Base-by-base conservation (phyloP, 331 rosid genomes). In the Spiraea crenata region DNA sequence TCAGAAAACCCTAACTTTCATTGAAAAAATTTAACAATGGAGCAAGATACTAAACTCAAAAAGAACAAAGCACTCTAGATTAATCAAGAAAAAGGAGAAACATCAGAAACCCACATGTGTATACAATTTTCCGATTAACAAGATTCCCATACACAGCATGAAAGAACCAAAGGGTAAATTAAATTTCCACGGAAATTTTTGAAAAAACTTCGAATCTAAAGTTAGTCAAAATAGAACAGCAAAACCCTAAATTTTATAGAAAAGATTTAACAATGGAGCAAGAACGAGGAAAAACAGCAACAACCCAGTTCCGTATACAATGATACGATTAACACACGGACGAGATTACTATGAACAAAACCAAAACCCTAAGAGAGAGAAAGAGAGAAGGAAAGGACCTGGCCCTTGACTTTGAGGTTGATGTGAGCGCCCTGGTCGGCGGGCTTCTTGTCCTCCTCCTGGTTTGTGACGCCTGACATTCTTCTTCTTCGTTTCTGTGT, bases 341-440 rank as follows among this genome's bases (percentile, higher is more conserved):
- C 13, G 8, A 20, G 40, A n/a, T 16, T 17, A 5, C 12, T 3
- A 19, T 11, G n/a, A n/a, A 15, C 61, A 17, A 31, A 55, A 15
- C 35, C 17, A 39, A 40, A 54, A 66, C 8, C 42, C 45, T 45
- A 20, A 31, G 37, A 67, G 39, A 11, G 60, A 55, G 0, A 48
- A 4, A 41, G 10, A 49, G 40, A 31, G 38, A 38, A 2, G 1
- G 48, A 39, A 5, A 63, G 75, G 40, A 91, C 95, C 97, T 91
- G 95, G 34, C 89, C 90, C 82, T 86, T 88, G 64, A 91, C 95
- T 84, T 88, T 91, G 65, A 91, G 97, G 64, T 88, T 91, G 82
- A 91, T 91, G 77, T 88, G 95, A 1, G 82, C 90, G 5, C 84
- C 77, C 67, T 85, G 89, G 52, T 86, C 88, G 20, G 76, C 74